Evolutionary conservation across 2,329 filamentous ascomycete species (phyloP), one percentile per base, ranked within the genome.

Genomic region (Monilinia fructicola): DNA sequence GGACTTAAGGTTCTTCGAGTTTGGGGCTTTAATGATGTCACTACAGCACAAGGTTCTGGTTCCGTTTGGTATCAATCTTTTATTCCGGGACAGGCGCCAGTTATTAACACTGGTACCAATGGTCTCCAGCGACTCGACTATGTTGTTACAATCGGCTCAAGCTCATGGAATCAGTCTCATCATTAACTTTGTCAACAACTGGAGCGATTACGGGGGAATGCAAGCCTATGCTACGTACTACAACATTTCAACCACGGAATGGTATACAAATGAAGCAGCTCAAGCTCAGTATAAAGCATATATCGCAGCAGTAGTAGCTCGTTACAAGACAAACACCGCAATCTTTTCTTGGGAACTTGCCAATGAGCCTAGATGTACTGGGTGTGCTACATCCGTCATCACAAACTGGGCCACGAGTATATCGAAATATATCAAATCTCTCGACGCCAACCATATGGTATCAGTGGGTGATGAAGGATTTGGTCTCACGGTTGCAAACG

Each of bases 341-440:
- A 81, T 91, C 52, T 85, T 90, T 70, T 86, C 87, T 0, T 91
- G 88, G 88, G 88, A 91, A 72, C 78, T 91, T 1, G 85, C 81
- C 63, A 91, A 90, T 70, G 88, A 90, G 76, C 85, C 87, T n/a
- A 81, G 87, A 67, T 90, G 87, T 78, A 79, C 80, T 14, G 82
- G 84, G 14, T 90, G 88, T 74, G 78, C 78, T 44, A 84, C 85
- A 0, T 80, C 81, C 9, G 81, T 88, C 18, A 80, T 90, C 67
- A 83, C 81, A 50, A 79, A 83, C 54, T 91, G 88, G 89, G 85
- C 85, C 14, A 78, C 79, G 48, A 78, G 77, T 2, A 86, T 82
- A 0, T 86, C 84, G 40, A 77, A 81, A 9, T 90, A 88, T 74
- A 85, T 91, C 77, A 90, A 90, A 76, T 82, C 79, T 9, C 78